Base-by-base conservation (phyloP, 495 filamentous ascomycete genomes). In the Penicillium coffeae region DNA sequence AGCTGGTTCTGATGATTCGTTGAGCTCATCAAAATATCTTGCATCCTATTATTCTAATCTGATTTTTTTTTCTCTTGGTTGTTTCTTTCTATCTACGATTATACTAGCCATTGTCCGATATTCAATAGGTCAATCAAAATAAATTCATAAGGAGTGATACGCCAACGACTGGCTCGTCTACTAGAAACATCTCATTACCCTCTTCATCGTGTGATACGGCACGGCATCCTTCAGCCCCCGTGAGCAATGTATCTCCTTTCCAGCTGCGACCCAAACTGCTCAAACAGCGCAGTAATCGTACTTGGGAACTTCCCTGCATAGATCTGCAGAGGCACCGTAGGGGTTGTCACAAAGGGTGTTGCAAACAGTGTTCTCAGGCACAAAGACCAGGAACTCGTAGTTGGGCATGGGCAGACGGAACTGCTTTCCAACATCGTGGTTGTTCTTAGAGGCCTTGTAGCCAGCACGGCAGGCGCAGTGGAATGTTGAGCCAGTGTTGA, bases 391-490 rank as follows among this genome's bases (percentile, higher is more conserved):
- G 56, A 72, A 72, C 55, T 70, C 48, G 38, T 71, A 74, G 37
- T 68, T 59, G 41, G 65, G 64, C 57, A 74, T 63, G 3, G 56
- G 47, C 19, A 74, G 56, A 12, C 70, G 65, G 65, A 71, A 74
- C 56, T 73, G 66, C 50, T 59, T 39, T 4, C 45, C 47, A 32
- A 71, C 48, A 52, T 72, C 51, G 19, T 58, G 55, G 50, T 74
- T 65, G 18, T 51, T 14, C 19, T 44, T 21, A 9, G 67, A 70
- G 81, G 48, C 80, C 83, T 51, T 93, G 85, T 68, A 74, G 82
- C 52, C 88, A 76, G 49, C 76, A 78, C 45, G 78, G 79, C 54
- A 88, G 53, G 87, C 88, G 12, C 85, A 90, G 66, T 88, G 90
- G 51, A 86, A 93, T 60, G 70, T 87, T 36, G 70, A 81, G 22